Conservation (phyloP, 129 eudicot genomes). For the Helichrysum umbraculigerum region DNA sequence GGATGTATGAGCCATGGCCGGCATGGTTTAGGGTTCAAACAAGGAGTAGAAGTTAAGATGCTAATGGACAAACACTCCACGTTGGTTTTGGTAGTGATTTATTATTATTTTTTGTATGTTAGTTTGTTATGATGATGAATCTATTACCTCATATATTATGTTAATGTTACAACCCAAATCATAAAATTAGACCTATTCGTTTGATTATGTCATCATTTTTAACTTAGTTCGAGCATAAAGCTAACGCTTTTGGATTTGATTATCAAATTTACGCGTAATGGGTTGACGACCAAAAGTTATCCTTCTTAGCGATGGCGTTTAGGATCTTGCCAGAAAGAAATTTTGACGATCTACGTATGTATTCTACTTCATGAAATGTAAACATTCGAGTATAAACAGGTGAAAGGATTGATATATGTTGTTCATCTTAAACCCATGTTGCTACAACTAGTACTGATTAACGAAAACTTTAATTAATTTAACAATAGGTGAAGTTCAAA, state of each 20-base stretch:
- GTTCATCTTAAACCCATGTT: too few relatives aligned
- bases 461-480: too few relatives aligned
- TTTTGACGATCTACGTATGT: background rate
- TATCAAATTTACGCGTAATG: conserved; percentile 14
- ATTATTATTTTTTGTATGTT: conserved; percentile 17
- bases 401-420: too few relatives aligned
- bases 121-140: conserved; percentile 12
- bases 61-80: conserved; percentile 52
- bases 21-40: conserved; percentile 67
- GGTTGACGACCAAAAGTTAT: conserved; percentile 27
- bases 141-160: conserved; percentile 21
- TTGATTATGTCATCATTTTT: conserved; percentile 28
- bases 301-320: conserved; percentile 18
- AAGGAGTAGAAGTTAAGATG: conserved; percentile 39
- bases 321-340: too few relatives aligned
- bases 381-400: too few relatives aligned
- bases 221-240: conserved; percentile 4
- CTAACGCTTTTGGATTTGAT: background rate
- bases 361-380: background rate
- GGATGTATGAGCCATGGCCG: conserved; percentile 54
- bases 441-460: too few relatives aligned
- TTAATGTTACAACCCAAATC: conserved; percentile 29
- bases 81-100: conserved; percentile 56
- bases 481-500: too few relatives aligned
- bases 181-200: conserved; percentile 31